Base-by-base conservation (phyloP, 2,329 filamentous ascomycete genomes). In the Penicillium sp. region DNA sequence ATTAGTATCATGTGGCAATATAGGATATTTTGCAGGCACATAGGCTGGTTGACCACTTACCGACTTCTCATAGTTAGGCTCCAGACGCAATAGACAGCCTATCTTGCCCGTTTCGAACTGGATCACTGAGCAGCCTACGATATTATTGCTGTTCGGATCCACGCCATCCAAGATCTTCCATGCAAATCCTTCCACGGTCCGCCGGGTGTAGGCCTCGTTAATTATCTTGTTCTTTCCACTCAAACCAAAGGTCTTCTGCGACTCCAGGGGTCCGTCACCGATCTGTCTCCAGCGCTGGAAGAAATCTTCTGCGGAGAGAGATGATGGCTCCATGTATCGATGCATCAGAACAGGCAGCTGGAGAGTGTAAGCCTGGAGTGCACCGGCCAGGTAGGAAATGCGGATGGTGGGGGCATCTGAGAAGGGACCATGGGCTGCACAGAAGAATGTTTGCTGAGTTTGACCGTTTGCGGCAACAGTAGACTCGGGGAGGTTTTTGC, bases 261-360 rank as follows among this genome's bases (percentile, higher is more conserved):
- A 88, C 75, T 99, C 96, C 29, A 96, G 85, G 1, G 93, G 88
- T 1, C 86, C 86, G 5, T 90, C 92, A 13, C 95, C 95, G 67
- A 99, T 98, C 77, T 99, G 95, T 81, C 96, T 96, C 95, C 95
- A 99, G 51, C 96, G 84, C 81, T 96, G 97, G 85, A 99, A 99
- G 77, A 98, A 99, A 72, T 99, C 95, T 52, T 99, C 95, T 0
- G 89, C 87, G 7, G 85, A 85, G 39, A 99, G 81, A 55, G 95
- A 89, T 0, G 95, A 93, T 0, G 91, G 86, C 62, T 97, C 93
- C 92, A 98, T 97, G 71, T 96, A 99, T 73, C 97, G 96, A 77
- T 98, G 93, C 53, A 93, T 85, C 0, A 91, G 81, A 4, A 99
- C 85, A 0, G 95, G 95, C 4, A 99, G 82, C 74, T 96, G 93